phyloP scores from a whole-genome alignment of 257 asterid species.

The Solanum ossicruentum region DNA sequence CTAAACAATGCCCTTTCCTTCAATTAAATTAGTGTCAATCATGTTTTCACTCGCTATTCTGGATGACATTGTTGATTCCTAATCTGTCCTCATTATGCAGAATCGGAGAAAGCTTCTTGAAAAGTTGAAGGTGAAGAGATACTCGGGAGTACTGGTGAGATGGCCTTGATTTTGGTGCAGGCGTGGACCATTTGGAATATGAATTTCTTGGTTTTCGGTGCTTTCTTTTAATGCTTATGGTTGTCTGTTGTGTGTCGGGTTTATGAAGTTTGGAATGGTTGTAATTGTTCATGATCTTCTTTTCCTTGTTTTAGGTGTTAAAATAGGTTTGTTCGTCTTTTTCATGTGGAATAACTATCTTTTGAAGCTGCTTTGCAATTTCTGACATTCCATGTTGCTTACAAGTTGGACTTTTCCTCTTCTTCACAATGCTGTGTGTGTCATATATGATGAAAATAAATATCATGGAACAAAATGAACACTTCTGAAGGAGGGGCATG shows the following conservation, averaged over 20 bases:
- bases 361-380: slow-evolving; percentile 4
- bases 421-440: neutral
- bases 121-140: neutral
- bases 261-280: slow-evolving; percentile 20
- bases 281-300: slow-evolving; percentile 20
- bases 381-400: neutral
- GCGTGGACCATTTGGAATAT: slow-evolving; percentile 6
- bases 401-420: neutral
- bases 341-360: slow-evolving; percentile 6
- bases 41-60: neutral
- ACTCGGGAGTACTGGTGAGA: slow-evolving; percentile 2
- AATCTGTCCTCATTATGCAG: slow-evolving; percentile 17
- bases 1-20: neutral
- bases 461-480: neutral
- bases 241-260: slow-evolving; percentile 15
- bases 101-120: slow-evolving; percentile 41
- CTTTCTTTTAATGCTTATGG: slow-evolving; percentile 7
- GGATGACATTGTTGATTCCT: neutral
- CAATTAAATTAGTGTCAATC: neutral
- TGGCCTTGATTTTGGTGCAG: slow-evolving; percentile 4
- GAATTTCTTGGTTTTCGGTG: slow-evolving; percentile 15
- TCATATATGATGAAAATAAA: neutral
- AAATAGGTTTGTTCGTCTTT: slow-evolving; percentile 5
- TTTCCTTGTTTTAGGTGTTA: slow-evolving; percentile 14
- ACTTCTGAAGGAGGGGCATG: neutral